Percentiles rank a stretch among this genome's conserved stretches.
Evolutionary conservation across 2,329 filamentous ascomycete genomes (phyloP).

Genomic region (Sporothrix humicola): DNA sequence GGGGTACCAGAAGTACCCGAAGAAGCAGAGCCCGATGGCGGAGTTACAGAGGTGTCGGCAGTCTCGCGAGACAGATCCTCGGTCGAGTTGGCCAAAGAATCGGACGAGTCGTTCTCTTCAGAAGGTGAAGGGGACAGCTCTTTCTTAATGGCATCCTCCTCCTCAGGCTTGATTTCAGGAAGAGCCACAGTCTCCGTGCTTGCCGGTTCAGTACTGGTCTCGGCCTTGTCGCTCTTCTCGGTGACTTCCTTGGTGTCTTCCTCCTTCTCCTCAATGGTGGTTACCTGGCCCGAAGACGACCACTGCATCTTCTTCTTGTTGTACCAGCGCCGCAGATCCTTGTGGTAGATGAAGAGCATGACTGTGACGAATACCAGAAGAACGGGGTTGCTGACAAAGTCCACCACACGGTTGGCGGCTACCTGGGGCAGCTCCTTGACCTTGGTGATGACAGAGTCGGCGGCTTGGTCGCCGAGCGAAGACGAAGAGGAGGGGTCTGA

Average conservation of each 20-base stretch:
- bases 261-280: neutral
- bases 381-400: conserved; percentile 63
- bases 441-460: conserved; percentile 52
- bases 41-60: neutral
- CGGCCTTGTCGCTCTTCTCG: neutral
- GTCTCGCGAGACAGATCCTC: conserved; percentile 8
- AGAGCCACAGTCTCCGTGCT: too few species aligned
- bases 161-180: neutral
- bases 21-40: neutral
- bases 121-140: neutral
- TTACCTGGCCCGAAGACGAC: neutral
- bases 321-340: conserved; percentile 40
- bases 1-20: neutral
- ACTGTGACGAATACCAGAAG: conserved; percentile 55
- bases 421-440: conserved; percentile 58
- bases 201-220: neutral
- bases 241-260: neutral
- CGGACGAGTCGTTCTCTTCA: neutral
- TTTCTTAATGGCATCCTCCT: neutral
- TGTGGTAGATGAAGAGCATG: conserved; percentile 51
- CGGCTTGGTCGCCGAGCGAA: conserved; percentile 10
- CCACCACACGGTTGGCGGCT: conserved; percentile 57
- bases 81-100: conserved; percentile 10
- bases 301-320: conserved; percentile 35
- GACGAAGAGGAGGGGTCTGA: conserved; percentile 42